These are phyloP conservation scores for Pistacia vera DNA, from an alignment of 345 rosid genomes.

Conservation along the genomic window DNA sequence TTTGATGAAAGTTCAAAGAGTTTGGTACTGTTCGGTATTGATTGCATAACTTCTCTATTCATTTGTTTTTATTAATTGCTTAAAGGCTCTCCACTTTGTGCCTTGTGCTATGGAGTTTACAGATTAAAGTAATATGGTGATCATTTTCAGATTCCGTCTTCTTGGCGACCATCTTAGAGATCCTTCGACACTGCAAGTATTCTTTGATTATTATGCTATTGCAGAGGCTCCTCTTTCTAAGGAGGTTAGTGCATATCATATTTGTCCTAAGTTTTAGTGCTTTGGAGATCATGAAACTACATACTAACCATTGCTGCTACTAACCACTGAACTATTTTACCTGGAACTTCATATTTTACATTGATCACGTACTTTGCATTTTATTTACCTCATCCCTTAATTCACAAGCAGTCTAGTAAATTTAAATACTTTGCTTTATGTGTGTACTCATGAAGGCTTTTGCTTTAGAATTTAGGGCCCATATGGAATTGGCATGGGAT, in stretches of 20 bases:
- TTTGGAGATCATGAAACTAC: not conserved
- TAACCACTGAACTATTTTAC: not conserved
- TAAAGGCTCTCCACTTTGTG: conserved; percentile 15
- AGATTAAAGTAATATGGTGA: conserved; percentile 12
- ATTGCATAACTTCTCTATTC: not conserved
- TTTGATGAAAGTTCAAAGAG: conserved; percentile 97
- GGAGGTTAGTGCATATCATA: conserved; percentile 58
- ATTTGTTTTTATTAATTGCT: not conserved
- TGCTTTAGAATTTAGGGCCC: conserved; percentile 6
- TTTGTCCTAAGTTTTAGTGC: conserved; percentile 4
- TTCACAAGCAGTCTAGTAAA: not conserved
- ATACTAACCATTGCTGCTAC: not conserved
- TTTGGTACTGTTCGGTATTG: conserved; percentile 96
- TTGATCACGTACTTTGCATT: not conserved
- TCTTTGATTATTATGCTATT: conserved; percentile 91
- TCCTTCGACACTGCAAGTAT: conserved; percentile 86
- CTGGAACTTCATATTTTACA: not conserved
- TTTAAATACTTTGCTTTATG: not conserved
- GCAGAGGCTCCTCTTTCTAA: conserved; percentile 80
- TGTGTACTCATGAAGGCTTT: not conserved
- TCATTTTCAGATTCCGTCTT: conserved; percentile 69
- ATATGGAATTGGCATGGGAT: too few species aligned
- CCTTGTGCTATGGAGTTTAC: conserved; percentile 8
- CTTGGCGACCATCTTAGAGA: conserved; percentile 96
- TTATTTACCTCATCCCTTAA: not conserved